Conservation (phyloP, 345 rosid species). For the Firmiana major region DNA sequence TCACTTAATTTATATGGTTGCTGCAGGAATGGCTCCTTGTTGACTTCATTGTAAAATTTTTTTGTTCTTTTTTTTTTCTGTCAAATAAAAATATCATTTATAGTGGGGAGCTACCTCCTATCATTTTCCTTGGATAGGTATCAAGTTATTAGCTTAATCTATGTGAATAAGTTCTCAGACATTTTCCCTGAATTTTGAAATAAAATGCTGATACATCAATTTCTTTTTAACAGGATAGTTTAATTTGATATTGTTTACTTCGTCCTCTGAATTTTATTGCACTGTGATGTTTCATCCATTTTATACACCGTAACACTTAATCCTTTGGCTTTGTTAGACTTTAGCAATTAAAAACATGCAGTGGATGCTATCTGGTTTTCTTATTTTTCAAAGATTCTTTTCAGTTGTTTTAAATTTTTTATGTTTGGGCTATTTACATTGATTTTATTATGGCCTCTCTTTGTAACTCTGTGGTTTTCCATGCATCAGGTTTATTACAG, state of each 20-base stretch:
- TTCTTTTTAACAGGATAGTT: not conserved
- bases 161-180: not conserved
- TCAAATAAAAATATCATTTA: not conserved
- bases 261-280: not conserved
- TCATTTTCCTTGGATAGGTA: not conserved
- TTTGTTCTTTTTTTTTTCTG: too few relatives aligned
- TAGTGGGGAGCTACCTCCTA: not conserved
- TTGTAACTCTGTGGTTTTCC: not conserved
- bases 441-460: not conserved
- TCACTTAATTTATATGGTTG: not conserved
- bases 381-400: not conserved
- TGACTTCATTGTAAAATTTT: not conserved
- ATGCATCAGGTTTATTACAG: not conserved
- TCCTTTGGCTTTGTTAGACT: not conserved
- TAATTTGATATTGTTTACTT: not conserved
- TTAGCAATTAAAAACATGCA: not conserved
- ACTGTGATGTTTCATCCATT: not conserved
- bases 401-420: not conserved
- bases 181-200: not conserved
- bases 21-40: not conserved
- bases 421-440: not conserved
- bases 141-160: not conserved
- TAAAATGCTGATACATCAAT: not conserved
- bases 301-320: not conserved
- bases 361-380: not conserved